Evolutionary conservation across 2,329 filamentous ascomycete genomes (phyloP).

Genomic region (Fonsecaea multimorphosa): DNA sequence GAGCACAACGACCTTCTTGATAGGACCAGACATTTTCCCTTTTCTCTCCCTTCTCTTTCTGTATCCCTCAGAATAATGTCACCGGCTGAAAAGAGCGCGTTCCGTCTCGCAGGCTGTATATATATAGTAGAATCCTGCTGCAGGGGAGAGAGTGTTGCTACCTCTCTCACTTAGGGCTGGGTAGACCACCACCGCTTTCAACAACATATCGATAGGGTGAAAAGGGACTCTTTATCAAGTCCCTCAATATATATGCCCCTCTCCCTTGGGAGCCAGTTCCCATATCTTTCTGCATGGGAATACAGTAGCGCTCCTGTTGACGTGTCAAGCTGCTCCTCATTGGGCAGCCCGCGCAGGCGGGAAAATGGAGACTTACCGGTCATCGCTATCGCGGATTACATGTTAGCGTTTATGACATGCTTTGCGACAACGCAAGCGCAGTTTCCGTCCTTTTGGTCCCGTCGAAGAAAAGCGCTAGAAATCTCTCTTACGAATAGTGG

Average conservation of each 20-base stretch:
- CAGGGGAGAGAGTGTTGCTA: no score
- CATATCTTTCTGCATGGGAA: neutral
- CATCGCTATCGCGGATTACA: conserved; percentile 1
- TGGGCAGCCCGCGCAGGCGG: neutral
- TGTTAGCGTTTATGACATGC: neutral
- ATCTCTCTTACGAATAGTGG: no score
- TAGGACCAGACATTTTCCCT: conserved; percentile 13
- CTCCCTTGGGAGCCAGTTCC: neutral
- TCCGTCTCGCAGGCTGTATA: no score
- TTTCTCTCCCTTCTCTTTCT: neutral
- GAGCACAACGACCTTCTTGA: conserved; percentile 27
- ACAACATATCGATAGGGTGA: neutral
- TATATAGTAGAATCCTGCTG: no score
- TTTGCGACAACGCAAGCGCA: neutral
- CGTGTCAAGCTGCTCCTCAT: conserved; percentile 6
- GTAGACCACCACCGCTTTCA: no score
- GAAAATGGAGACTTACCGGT: conserved; percentile 10
- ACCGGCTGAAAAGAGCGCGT: neutral
- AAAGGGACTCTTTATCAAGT: neutral
- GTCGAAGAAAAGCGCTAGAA: neutral
- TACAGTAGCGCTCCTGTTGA: neutral
- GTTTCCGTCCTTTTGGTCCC: neutral
- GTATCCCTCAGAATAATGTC: neutral
- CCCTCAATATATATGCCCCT: neutral
- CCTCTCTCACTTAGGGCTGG: no score